Conservation (phyloP, 1,284 basidiomycete species). For the Phlebopus sp. region DNA sequence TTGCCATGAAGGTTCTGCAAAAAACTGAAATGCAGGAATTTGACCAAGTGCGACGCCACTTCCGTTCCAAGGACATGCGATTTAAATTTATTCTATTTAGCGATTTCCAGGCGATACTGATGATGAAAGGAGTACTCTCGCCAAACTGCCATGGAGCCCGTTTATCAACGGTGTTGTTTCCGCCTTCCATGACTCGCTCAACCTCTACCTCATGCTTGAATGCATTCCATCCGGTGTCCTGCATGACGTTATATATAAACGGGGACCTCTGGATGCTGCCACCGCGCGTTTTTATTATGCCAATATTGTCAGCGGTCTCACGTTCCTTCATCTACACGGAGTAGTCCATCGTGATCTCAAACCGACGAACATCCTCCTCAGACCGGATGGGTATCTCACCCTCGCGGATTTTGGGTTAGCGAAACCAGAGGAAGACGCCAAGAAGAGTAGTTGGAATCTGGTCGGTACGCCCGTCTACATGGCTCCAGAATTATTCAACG, state of each 20-base stretch:
- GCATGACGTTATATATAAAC: constrained; percentile 32
- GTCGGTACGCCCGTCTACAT: constrained; percentile 68
- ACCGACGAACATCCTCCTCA: constrained; percentile 79
- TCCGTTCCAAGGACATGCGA: background rate
- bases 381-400: constrained; percentile 58
- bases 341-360: constrained; percentile 87
- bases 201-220: constrained; percentile 51
- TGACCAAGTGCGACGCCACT: constrained; percentile 26
- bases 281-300: constrained; percentile 49
- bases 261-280: constrained; percentile 31
- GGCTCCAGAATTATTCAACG: constrained; percentile 62
- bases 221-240: constrained; percentile 43
- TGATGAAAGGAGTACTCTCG: constrained; percentile 40
- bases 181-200: constrained; percentile 42
- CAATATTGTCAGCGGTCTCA: constrained; percentile 66
- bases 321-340: constrained; percentile 69
- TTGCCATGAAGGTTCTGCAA: constrained; percentile 43
- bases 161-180: constrained; percentile 46
- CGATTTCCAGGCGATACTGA: constrained; percentile 30
- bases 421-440: constrained; percentile 37
- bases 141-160: constrained; percentile 47
- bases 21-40: constrained; percentile 32
- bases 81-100: constrained; percentile 11
- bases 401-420: constrained; percentile 74
- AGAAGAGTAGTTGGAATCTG: constrained; percentile 35